Evolutionary conservation across 2,329 filamentous ascomycete species (phyloP), one percentile per base, ranked within the genome.

Genomic region (Stachybotrys echinatus): DNA sequence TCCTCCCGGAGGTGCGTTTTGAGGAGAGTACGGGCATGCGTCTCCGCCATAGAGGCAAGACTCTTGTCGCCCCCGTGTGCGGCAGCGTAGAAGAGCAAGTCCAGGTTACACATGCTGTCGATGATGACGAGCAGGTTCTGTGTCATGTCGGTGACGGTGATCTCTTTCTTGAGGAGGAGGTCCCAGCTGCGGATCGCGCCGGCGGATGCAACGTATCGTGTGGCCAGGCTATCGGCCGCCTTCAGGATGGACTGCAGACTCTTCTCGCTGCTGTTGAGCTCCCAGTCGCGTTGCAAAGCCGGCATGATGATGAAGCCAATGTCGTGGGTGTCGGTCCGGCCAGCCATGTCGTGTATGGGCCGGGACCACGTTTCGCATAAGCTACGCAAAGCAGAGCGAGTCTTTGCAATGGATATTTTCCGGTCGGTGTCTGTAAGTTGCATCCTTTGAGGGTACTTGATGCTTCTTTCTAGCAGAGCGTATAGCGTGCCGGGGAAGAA

Each of bases 301-400:
- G 76, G 76, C 47, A 73, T 68, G 5, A 79, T 68, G 22, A 81
- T 80, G 54, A 81, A 81, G 0, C 76, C 75, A 51, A 81, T 68
- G 40, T 80, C 77, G 50, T 80, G 77, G 0, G 76, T 80, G 48
- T 79, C 74, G 4, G 66, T 78, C 23, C 73, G 69, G 51, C 51
- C 60, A 8, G 67, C 58, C 62, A 72, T 72, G 17, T 45, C 53
- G 45, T 72, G 65, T 1, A 74, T 53, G 2, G 68, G 67, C 23
- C 58, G 45, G 10, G 55, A 48, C 54, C 54, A 54, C 19, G 49
- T 23, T 46, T 37, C 57, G 54, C 22, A 40, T 8, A 40, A n/a
- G 14, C 6, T n/a, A 6, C 18, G 38, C 17, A 40, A 17, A 8
- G 7, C 7, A 19, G 38, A 40, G 7, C 38, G 7, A 40, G 18